Evolutionary conservation across 495 filamentous ascomycete genomes (phyloP), one percentile per base, ranked within the genome.

Genomic region (Xylaria bambusicola): DNA sequence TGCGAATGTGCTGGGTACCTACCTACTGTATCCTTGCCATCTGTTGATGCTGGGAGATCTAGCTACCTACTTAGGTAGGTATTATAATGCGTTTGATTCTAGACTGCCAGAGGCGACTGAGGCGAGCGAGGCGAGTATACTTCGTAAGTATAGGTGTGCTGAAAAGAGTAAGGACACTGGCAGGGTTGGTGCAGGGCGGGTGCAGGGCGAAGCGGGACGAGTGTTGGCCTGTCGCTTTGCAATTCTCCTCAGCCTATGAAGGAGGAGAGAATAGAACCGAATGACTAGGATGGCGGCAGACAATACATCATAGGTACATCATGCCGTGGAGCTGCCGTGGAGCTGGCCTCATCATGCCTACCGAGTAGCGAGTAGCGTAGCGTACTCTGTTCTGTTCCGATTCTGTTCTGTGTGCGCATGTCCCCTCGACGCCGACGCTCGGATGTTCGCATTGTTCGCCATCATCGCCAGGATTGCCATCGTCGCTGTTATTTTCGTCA

Each of bases 231-330:
- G 9, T 26, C 10, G 23, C 18, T 36, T 33, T 49, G 4, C 3
- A 23, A n/a, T 6, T 26, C 26, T 21, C 8, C 1, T 15, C 29
- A n/a, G 15, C 54, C 36, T 54, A 54, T 54, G 24, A 33, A 54
- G 24, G 26, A 8, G 24, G 21, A 2, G 4, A 33, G 10, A 10
- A 33, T 10, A 33, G 24, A 44, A 54, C n/a, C n/a, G n/a, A 54
- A 21, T 23, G 23, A 56, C 53, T 18, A 18, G 56, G 56, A 44
- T 58, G 3, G 4, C 24, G 6, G 56, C 35, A 6, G 9, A 24
- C 31, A 50, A 46, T 49, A 58, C 56, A 58, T 58, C 56, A 58
- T 58, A 50, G 55, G 44, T 58, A 58, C 20, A 38, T 58, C 55
- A 58, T 58, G 42, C 42, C 29, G 42, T 17, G 55, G 55, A 49